Conservation (phyloP, 1,139 yeast species). For the Saccharomyces uvarum region DNA sequence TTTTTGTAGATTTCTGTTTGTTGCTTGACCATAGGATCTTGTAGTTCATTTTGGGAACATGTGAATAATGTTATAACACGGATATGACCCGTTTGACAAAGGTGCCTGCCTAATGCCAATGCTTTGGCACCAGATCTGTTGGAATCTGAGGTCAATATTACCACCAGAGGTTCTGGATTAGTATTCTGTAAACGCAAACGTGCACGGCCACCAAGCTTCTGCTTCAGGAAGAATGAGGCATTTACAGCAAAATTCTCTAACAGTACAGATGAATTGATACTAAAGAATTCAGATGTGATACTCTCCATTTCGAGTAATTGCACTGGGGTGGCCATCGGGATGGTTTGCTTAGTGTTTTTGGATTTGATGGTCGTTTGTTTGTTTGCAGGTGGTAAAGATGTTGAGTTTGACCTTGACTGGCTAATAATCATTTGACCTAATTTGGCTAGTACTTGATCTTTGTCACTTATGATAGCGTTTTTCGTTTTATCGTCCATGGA, state of each 20-base stretch:
- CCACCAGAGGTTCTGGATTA: slow-evolving; percentile 71
- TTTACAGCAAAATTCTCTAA: slow-evolving; percentile 72
- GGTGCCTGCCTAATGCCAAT: slow-evolving; percentile 71
- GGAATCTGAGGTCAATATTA: slow-evolving; percentile 59
- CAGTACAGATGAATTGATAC: slow-evolving; percentile 41
- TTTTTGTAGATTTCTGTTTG: slow-evolving; percentile 52
- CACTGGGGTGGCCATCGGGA: slow-evolving; percentile 70
- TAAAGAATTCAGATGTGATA: slow-evolving; percentile 46
- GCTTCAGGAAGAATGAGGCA: slow-evolving; percentile 51
- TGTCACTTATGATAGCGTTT: slow-evolving; percentile 4
- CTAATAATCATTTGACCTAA: slow-evolving; percentile 20
- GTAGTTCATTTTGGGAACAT: slow-evolving; percentile 17
- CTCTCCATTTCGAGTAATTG: slow-evolving; percentile 77
- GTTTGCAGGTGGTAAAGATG: slow-evolving; percentile 9
- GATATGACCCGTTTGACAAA: slow-evolving; percentile 53
- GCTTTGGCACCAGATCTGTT: slow-evolving; percentile 71
- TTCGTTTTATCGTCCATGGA: slow-evolving; percentile 7
- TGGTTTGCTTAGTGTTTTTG: slow-evolving; percentile 24
- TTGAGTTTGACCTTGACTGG: slow-evolving; percentile 13
- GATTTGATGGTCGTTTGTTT: slow-evolving; percentile 12
- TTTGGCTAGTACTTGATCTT: slow-evolving; percentile 18
- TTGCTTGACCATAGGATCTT: slow-evolving; percentile 25
- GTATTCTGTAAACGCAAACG: slow-evolving; percentile 56
- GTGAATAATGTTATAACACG: slow-evolving; percentile 43
- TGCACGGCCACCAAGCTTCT: slow-evolving; percentile 60